phyloP scores from a whole-genome alignment of 73 alveolate species.

The Uronychia setigera region DNA sequence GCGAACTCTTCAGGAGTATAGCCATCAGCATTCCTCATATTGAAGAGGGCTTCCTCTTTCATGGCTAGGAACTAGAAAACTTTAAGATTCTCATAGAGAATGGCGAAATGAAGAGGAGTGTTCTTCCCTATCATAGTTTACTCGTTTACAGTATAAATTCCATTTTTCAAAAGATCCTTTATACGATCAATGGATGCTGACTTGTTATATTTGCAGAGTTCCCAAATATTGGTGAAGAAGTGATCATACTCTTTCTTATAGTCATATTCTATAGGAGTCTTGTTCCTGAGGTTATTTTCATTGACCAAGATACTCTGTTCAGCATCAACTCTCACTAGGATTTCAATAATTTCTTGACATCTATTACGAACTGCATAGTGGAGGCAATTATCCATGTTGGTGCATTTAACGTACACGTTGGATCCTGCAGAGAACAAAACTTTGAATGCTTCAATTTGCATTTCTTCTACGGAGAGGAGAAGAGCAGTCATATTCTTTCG shows the following conservation, averaged over 20 bases:
- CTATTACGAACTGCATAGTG: constrained; percentile 5
- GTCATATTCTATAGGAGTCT: neutral
- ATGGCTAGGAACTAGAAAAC: neutral
- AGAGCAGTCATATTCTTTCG: neutral
- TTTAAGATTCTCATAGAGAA: neutral
- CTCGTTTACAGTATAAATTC: neutral
- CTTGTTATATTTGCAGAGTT: neutral
- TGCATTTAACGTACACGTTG: constrained; percentile 1
- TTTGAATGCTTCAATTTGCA: neutral
- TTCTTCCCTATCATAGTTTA: constrained; percentile 10
- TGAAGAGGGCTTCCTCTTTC: neutral
- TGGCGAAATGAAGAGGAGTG: constrained; percentile 9
- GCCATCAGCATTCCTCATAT: neutral
- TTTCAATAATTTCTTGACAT: neutral
- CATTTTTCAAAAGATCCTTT: neutral
- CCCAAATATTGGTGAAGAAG: neutral
- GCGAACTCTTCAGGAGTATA: neutral
- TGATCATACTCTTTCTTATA: neutral
- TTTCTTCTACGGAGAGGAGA: neutral
- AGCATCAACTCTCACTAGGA: constrained; percentile 4
- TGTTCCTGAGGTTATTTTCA: neutral
- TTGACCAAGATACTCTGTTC: neutral
- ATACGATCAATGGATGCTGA: neutral
- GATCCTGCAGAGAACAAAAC: constrained; percentile 4
- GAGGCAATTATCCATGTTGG: constrained; percentile 5